Evolutionary conservation across 352 stramenopile species (phyloP).

Genomic region (Ophiocytium majus): DNA sequence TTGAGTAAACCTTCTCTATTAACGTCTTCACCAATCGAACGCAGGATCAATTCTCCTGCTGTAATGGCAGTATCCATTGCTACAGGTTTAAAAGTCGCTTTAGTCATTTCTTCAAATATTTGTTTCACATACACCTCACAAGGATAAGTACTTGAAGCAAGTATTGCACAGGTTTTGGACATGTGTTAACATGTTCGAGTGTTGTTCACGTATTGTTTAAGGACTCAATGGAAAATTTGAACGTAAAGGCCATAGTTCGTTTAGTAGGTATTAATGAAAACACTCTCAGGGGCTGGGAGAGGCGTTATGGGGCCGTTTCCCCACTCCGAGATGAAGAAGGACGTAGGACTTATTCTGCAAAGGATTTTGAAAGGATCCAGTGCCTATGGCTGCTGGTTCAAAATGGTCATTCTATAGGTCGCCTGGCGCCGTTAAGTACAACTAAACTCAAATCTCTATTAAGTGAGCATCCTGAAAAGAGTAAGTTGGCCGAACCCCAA

Average conservation of each 20-base stretch:
- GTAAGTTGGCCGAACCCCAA: too few relatives aligned
- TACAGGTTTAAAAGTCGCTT: too few relatives aligned
- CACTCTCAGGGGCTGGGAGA: not conserved
- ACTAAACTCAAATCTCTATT: not conserved
- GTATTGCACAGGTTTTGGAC: constrained; percentile 9
- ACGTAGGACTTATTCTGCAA: not conserved
- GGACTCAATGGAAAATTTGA: not conserved
- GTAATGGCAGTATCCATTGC: too few relatives aligned
- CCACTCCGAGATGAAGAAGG: not conserved
- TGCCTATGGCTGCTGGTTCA: not conserved
- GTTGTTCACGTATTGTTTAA: too few relatives aligned
- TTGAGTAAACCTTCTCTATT: not conserved
- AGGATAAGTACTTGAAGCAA: too few relatives aligned
- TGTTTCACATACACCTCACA: too few relatives aligned
- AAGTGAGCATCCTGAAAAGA: not conserved
- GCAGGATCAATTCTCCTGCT: too few relatives aligned
- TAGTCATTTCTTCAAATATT: too few relatives aligned
- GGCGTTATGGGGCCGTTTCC: not conserved
- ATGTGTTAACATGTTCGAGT: not conserved
- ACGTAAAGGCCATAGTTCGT: not conserved
- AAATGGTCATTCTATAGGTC: not conserved
- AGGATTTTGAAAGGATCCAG: not conserved
- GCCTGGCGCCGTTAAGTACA: not conserved
- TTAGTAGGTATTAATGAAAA: constrained; percentile 5
- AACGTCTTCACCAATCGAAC: not conserved